phyloP scores from a whole-genome alignment of 768 basidiomycete genomes.

The Pleurotus tuoliensis region DNA sequence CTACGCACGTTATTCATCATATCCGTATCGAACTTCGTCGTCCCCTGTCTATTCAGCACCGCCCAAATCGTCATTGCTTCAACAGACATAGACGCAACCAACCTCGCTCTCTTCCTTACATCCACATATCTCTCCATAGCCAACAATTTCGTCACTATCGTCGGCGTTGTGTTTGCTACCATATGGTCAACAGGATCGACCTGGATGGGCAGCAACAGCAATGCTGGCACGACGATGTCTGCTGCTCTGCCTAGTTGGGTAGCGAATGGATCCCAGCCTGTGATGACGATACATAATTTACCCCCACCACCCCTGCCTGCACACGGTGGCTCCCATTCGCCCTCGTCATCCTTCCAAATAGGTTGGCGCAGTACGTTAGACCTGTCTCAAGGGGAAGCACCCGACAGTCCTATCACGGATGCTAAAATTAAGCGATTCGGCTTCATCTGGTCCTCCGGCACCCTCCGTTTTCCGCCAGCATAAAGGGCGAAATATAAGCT shows the following conservation, averaged over 20 bases:
- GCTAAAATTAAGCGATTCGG: too few relatives aligned
- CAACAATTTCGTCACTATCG: conserved; percentile 27
- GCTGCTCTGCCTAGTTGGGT: not conserved
- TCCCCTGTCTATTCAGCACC: conserved; percentile 31
- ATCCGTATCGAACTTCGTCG: conserved; percentile 32
- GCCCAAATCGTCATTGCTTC: conserved; percentile 26
- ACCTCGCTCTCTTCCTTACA: conserved; percentile 16
- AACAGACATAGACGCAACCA: conserved; percentile 11
- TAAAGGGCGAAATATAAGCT: too few relatives aligned
- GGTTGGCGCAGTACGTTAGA: not conserved
- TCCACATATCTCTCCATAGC: conserved; percentile 19
- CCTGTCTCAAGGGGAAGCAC: too few relatives aligned
- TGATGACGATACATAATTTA: too few relatives aligned
- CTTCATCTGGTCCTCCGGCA: too few relatives aligned
- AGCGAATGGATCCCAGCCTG: not conserved
- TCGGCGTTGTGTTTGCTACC: conserved; percentile 33
- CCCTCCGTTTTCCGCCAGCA: too few relatives aligned
- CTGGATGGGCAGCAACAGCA: not conserved
- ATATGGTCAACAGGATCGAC: conserved; percentile 23
- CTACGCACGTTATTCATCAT: conserved; percentile 31
- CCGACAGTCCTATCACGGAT: too few relatives aligned
- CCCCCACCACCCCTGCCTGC: not conserved
- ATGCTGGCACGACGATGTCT: not conserved
- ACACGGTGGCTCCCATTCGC: not conserved
- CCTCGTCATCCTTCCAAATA: not conserved